Evolutionary conservation across 2,329 filamentous ascomycete genomes (phyloP).

Genomic region (Trichoderma lentiforme): DNA sequence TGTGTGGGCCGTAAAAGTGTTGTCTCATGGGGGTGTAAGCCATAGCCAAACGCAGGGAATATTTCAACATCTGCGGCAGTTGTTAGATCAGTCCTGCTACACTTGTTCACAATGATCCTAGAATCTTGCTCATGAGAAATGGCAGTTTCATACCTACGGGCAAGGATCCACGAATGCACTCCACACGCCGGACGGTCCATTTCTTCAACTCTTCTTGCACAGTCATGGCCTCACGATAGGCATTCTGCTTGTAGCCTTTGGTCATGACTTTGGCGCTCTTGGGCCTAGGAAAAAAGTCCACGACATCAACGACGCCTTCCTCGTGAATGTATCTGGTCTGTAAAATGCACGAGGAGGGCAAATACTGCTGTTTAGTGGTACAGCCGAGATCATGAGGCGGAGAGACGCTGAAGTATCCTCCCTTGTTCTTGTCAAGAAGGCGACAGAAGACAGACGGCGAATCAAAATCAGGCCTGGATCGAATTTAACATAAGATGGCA

Average conservation of each 20-base stretch:
- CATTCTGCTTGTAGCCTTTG: slow-evolving; percentile 45
- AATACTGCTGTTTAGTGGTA: slow-evolving; percentile 74
- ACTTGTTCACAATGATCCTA: not conserved
- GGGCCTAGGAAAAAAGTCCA: slow-evolving; percentile 74
- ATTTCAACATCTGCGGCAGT: slow-evolving; percentile 58
- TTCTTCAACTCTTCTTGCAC: slow-evolving; percentile 63
- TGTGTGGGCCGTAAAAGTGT: slow-evolving; percentile 48
- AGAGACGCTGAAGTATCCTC: slow-evolving; percentile 69
- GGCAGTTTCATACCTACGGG: slow-evolving; percentile 47
- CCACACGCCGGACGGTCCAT: slow-evolving; percentile 68
- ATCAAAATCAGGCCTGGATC: slow-evolving; percentile 68
- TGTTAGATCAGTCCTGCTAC: not conserved
- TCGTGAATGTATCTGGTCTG: slow-evolving; percentile 77
- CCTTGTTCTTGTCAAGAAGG: slow-evolving; percentile 69
- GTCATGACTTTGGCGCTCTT: slow-evolving; percentile 54
- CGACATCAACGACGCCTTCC: slow-evolving; percentile 67
- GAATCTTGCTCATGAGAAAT: not conserved
- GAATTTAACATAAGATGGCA: not conserved
- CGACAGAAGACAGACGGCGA: slow-evolving; percentile 73
- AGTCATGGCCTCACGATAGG: slow-evolving; percentile 50
- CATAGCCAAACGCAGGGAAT: slow-evolving; percentile 72
- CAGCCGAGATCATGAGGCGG: slow-evolving; percentile 49
- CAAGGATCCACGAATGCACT: slow-evolving; percentile 67
- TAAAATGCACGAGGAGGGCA: slow-evolving; percentile 70
- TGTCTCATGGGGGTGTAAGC: slow-evolving; percentile 58